Evolutionary conservation across 371 early-diverging fungal species (phyloP), one percentile per base, ranked within the genome.

Genomic region (Actinomortierella wolfii): DNA sequence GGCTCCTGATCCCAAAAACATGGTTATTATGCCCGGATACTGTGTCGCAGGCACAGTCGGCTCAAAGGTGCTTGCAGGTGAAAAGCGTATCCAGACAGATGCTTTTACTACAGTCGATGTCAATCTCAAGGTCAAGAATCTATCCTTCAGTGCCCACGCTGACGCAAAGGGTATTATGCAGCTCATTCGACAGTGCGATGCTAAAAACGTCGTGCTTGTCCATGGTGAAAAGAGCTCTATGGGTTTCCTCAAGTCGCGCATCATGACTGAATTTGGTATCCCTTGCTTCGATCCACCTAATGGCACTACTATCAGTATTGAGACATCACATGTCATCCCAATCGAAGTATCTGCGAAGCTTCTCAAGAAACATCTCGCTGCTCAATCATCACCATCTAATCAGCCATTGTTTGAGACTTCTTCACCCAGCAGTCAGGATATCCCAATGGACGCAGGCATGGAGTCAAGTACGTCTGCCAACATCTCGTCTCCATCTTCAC

Each of bases 91-190:
- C 51, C 88, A 94, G 15, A 78, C 92, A 5, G 97, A 96, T 73
- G 78, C 81, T 34, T 87, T 84, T 52, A 92, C 87, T 5, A 77
- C 81, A 23, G 82, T 96, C 28, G 77, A 91, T 24, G 96, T 98
- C 56, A 97, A 97, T 43, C 76, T 98, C 14, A 87, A 94, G 70
- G 97, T 99, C 44, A 86, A 92, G 61, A 97, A 98, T 71, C 77
- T 99, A 18, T 96, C 97, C 1, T 99, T 99, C 77, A 95, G 96
- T 67, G 99, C 99, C 0, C 99, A 99, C 54, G 99, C 99, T 1
- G 99, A 99, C 76, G 93, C 96, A 5, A 95, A 95, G 76, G 99
- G 99, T 9, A 99, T 99, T 57, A 84, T 99, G 89, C 94, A 96
- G 78, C 80, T 99, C 29, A 94, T 99, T 53, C 86, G 91, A 1